Evolutionary conservation across 2,329 filamentous ascomycete genomes (phyloP), one percentile per base, ranked within the genome.

Genomic region (Didymella pinodella): DNA sequence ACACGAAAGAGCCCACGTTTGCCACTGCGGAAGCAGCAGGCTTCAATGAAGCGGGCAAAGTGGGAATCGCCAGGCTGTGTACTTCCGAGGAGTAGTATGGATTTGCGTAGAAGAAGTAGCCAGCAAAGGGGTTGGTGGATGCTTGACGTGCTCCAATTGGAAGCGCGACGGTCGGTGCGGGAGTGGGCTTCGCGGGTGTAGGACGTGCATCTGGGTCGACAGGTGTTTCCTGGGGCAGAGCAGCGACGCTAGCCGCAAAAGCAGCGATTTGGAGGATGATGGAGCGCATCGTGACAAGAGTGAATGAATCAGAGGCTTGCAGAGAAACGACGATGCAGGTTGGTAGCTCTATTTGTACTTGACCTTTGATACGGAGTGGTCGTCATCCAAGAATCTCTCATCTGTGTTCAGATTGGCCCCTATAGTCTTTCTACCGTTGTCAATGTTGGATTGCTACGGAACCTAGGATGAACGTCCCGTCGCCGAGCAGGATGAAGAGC

Each of bases 51-150:
- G 83, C 64, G 4, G 84, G 84, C 59, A 91, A 76, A 16, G 84
- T 85, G 8, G 89, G 88, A 20, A 90, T 83, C 7, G 89, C 89
- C 18, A 83, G 76, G 34, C 72, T 81, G 54, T 80, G 79, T 34
- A 85, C 79, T 64, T 85, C 82, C 3, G 82, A 82, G 4, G 82
- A 77, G 70, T 85, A 85, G 73, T 82, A 84, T 3, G 81, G 77
- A 65, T 85, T 85, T 29, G 78, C 80, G 59, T 84, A 85, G 46
- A 83, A 78, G 59, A 81, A 75, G 58, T 81, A 79, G 20, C 82
- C 82, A 10, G 75, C 74, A 57, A 84, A 83, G 0, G 82, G 81
- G 66, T 85, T 85, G 18, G 84, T 85, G 18, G 80, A 74, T 65
- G 78, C 81, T 40, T 58, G 55, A 26, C 68, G 62, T 18, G 52